These are phyloP conservation scores for Anethum foeniculum DNA, from an alignment of 140 eudicot species.

Conservation along the genomic window DNA sequence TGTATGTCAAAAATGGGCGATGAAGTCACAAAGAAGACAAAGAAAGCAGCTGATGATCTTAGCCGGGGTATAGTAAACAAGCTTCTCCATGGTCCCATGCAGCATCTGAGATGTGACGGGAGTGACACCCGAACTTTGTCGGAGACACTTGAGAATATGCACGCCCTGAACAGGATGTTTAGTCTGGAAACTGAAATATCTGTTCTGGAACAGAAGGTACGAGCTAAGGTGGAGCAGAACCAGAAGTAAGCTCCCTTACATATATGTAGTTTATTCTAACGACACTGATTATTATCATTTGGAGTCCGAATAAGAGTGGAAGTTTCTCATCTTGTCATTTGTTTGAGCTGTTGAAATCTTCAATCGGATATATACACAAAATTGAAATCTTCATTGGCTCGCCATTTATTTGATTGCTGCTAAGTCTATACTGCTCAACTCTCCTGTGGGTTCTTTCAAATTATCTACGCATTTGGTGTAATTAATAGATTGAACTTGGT, in stretches of 20 bases:
- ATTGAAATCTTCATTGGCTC: background rate
- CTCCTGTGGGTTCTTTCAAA: background rate
- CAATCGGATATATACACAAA: conserved; percentile 14
- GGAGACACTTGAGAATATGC: conserved; percentile 94
- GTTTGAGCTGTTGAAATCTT: conserved; percentile 13
- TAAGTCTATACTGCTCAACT: conserved; percentile 2
- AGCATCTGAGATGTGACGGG: conserved; percentile 89
- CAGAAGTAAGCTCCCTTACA: conserved; percentile 38
- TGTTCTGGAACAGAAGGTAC: conserved; percentile 81
- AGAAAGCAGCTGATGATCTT: conserved; percentile 70
- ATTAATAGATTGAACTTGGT: conserved; percentile 12
- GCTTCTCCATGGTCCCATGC: conserved; percentile 91
- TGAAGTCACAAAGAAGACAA: conserved; percentile 51
- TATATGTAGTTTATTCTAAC: background rate
- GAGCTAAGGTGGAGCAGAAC: conserved; percentile 82
- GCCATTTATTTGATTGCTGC: background rate
- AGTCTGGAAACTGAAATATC: conserved; percentile 77
- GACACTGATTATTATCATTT: conserved; percentile 12
- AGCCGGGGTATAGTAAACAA: conserved; percentile 92
- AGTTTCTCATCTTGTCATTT: conserved; percentile 15
- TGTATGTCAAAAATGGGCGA: conserved; percentile 83
- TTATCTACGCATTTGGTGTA: background rate
- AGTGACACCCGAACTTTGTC: conserved; percentile 71
- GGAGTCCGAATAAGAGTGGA: conserved; percentile 43
- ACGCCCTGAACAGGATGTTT: conserved; percentile 89